Conservation (phyloP, 345 rosid species). For the Orychophragmus violaceus region DNA sequence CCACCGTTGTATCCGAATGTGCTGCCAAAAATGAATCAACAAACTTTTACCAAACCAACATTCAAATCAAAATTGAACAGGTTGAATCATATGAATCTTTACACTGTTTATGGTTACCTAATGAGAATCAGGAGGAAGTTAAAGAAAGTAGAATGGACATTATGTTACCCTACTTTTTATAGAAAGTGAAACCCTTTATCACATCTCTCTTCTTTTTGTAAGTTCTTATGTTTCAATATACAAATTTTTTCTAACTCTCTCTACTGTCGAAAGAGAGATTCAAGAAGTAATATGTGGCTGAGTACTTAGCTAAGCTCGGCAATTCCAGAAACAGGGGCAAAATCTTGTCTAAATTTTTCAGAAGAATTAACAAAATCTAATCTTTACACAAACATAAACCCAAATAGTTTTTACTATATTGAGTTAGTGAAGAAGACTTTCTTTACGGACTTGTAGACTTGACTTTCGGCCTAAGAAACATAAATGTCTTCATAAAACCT, state of each 20-base stretch:
- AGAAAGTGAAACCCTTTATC: neutral
- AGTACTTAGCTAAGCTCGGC: neutral
- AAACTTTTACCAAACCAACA: neutral
- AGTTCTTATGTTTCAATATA: too few species aligned
- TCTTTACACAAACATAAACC: neutral
- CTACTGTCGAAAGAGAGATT: neutral
- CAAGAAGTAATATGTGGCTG: neutral
- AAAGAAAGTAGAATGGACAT: neutral
- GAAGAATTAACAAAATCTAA: neutral
- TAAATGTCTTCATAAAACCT: neutral
- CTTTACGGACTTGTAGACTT: neutral
- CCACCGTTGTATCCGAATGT: conserved; percentile 66
- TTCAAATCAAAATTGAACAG: neutral
- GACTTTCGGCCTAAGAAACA: neutral
- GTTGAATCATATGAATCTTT: neutral
- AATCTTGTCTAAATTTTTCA: neutral
- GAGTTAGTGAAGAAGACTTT: neutral
- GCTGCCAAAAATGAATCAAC: conserved; percentile 32
- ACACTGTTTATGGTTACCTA: neutral
- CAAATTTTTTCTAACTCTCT: too few species aligned
- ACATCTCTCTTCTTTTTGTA: neutral
- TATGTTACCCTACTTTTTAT: neutral
- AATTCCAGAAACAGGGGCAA: neutral
- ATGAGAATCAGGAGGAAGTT: neutral
- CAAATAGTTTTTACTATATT: neutral